Evolutionary conservation across 2,329 filamentous ascomycete species (phyloP), one percentile per base, ranked within the genome.

Genomic region (Ophiobolus disseminans): DNA sequence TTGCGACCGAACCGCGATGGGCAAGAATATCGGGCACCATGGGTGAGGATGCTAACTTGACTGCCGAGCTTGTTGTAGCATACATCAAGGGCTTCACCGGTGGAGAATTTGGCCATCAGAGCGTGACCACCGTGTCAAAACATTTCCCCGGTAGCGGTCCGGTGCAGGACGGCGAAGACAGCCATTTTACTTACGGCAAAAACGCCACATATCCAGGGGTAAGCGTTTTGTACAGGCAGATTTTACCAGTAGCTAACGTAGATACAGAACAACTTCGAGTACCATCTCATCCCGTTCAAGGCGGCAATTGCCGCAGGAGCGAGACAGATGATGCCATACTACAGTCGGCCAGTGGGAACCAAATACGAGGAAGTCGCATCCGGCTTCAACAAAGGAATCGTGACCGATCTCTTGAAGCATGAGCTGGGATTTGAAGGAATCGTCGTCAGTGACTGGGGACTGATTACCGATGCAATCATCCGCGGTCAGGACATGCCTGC

Each of bases 111-210:
- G 78, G 79, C 0, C 55, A 63, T 0, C 51, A 74, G 21, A 78
- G 76, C 2, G 75, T 82, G 3, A 75, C 73, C 1, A 78, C 80
- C 0, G 75, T 81, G 1, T 80, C 79, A 0, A 82, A 82, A 63
- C 80, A 83, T 52, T 82, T 83, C 55, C 80, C 80, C 0, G 80
- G 80, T 4, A 78, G 74, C 6, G 80, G 80, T 0, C 74, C 80
- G 0, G 73, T 78, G 57, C 66, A 79, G 47, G 66, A 78, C 37
- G 80, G 80, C 16, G 78, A 82, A 37, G 80, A 82, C 55, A 75
- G 78, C 13, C 80, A 82, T 45, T 82, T 82, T 50, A 62, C 64
- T 0, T 81, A 81, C 46, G 80, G 80, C 23, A 80, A 80, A 59
- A 79, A 82, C 44, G 54, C 65, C 1, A 76, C 75, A 0, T 83